phyloP scores from a whole-genome alignment of 306 rosid genomes.

The Fragaria vesca region DNA sequence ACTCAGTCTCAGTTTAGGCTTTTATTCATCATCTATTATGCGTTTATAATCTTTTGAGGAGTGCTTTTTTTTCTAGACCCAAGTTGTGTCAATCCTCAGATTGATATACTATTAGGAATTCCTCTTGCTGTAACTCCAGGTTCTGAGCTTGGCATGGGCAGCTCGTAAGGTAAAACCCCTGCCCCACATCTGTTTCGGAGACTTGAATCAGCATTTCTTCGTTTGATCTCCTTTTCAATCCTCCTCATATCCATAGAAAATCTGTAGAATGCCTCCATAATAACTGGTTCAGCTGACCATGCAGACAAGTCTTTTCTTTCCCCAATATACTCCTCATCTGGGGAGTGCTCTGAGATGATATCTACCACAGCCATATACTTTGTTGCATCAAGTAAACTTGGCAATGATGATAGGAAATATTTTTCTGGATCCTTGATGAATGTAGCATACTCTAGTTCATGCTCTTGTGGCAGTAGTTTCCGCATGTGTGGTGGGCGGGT shows the following conservation, averaged over 20 bases:
- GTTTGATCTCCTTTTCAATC: conserved; percentile 68
- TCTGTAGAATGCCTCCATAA: conserved; percentile 53
- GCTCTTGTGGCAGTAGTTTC: conserved; percentile 36
- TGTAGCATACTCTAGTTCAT: conserved; percentile 55
- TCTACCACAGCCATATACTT: conserved; percentile 82
- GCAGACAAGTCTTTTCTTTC: conserved; percentile 61
- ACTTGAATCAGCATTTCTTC: conserved; percentile 45
- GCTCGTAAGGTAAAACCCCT: conserved; percentile 77
- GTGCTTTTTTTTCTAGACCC: background rate
- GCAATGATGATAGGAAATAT: conserved; percentile 56
- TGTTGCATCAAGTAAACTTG: conserved; percentile 57
- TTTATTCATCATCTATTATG: background rate
- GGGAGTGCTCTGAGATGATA: conserved; percentile 68
- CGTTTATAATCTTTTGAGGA: background rate
- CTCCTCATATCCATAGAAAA: conserved; percentile 53
- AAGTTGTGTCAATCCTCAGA: conserved; percentile 22
- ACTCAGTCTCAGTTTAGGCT: background rate
- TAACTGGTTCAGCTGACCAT: conserved; percentile 67
- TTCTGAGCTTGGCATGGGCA: conserved; percentile 74
- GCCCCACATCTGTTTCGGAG: conserved; percentile 81
- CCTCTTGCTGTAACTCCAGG: conserved; percentile 91
- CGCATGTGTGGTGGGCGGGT: conserved; percentile 60
- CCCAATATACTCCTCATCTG: conserved; percentile 87
- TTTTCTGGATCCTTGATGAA: conserved; percentile 70
- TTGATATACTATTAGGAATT: conserved; percentile 79